Base-by-base conservation (phyloP, 2,329 filamentous ascomycete species). In the Pseudocercospora ulei region DNA sequence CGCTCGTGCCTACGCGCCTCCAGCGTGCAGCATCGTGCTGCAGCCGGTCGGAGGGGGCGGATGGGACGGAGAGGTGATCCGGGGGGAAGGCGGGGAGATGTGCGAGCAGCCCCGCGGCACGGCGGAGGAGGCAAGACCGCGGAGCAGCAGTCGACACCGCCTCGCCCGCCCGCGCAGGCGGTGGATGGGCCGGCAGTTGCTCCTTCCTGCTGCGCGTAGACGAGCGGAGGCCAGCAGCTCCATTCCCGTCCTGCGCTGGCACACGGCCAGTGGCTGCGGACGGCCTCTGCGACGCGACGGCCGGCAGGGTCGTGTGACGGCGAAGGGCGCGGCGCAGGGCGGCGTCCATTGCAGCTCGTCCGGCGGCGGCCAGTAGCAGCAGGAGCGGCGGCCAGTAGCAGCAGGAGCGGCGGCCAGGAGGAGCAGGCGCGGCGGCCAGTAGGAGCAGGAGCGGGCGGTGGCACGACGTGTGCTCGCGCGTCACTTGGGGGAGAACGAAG, bases 281-380 rank as follows among this genome's bases (percentile, higher is more conserved):
- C n/a, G 46, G 48, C 40, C 46, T 39, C 35, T 20, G 31, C 38
- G 35, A 44, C 35, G 42, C 41, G 46, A 39, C 41, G 46, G 38
- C 40, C 43, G 13, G 23, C 35, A 38, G 38, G 26, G 42, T 44
- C 39, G 51, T 53, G 42, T 41, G 43, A 53, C 49, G 9, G 44
- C 49, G 46, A 49, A n/a, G 40, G 38, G 26, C 28, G 17, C 35
- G 11, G 23, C 12, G 17, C 30, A 38, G 30, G 14, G 35, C 31
- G 26, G 38, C 26, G 35, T 19, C 17, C 25, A 25, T 23, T 38
- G 31, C 22, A 22, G 33, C 30, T 28, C 22, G 17, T 35, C n/a
- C 17, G n/a, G n/a, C n/a, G n/a, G n/a, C n/a, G n/a, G n/a, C n/a
- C n/a, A n/a, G n/a, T n/a, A n/a, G n/a, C n/a, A 7, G 30, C 13